Conservation (phyloP, 1,284 basidiomycete genomes). For the Cryptococcus maquisensis region DNA sequence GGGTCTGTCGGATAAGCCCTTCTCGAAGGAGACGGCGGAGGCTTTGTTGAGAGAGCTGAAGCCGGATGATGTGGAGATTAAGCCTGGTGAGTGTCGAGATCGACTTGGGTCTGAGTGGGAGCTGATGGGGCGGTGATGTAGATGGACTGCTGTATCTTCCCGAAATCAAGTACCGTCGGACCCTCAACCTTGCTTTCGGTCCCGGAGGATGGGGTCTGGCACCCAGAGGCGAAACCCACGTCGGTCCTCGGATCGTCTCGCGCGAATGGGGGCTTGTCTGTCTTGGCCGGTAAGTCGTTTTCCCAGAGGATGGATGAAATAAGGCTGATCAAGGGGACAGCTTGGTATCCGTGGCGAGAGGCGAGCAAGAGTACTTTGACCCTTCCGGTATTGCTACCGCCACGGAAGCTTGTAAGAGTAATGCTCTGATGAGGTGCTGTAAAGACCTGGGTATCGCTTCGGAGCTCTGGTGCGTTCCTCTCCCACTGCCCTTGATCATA, state of each 20-base stretch:
- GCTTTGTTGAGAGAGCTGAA: constrained; percentile 71
- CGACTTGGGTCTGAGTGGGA: neutral
- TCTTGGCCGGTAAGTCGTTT: constrained; percentile 66
- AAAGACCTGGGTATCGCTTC: constrained; percentile 95
- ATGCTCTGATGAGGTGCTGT: constrained; percentile 96
- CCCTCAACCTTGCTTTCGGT: constrained; percentile 89
- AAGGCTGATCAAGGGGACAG: constrained; percentile 49
- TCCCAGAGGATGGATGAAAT: neutral
- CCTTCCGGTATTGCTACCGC: constrained; percentile 87
- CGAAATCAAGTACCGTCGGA: constrained; percentile 96
- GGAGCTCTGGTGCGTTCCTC: constrained; percentile 76
- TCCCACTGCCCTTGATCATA: neutral
- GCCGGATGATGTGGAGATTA: constrained; percentile 80
- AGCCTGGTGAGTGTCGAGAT: constrained; percentile 68
- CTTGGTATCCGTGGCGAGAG: constrained; percentile 83
- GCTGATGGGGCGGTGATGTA: constrained; percentile 37
- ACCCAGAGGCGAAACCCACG: constrained; percentile 85
- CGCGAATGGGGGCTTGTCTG: constrained; percentile 94
- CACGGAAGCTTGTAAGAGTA: constrained; percentile 91
- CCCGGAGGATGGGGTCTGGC: constrained; percentile 97
- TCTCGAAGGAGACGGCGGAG: constrained; percentile 69
- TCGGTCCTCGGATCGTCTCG: constrained; percentile 82
- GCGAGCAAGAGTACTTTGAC: constrained; percentile 97
- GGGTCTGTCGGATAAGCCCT: constrained; percentile 74
- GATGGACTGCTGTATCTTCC: constrained; percentile 94